Base-by-base conservation (phyloP, 169 alveolate species). In the Cryptosporidium ryanae region DNA sequence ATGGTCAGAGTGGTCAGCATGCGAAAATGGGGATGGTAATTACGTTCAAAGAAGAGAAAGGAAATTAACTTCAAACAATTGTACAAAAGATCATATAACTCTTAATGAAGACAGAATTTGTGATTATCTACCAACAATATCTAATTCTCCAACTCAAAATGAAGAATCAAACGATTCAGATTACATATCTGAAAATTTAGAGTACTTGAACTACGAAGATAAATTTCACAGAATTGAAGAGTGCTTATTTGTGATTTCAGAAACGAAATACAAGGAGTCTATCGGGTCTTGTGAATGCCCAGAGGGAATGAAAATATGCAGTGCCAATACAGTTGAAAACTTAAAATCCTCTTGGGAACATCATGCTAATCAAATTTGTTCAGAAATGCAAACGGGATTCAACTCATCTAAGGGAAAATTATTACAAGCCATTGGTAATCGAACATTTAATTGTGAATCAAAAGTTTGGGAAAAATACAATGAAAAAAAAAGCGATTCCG, bases 271-370 rank as follows among this genome's bases (percentile, higher is more conserved):
- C 7, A 34, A 49, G 18, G 48, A 63, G 21, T 12, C 38, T 32
- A 50, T 25, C n/a, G 84, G 84, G n/a, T 31, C 84, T 29, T 70
- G 68, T 27, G 52, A 52, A 31, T 70, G 84, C 34, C 68, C 84
- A 3, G 18, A 12, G 15, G 50, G 66, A 23, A 52, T 52, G 52
- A 70, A 52, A 23, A 31, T 32, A 15, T 70, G 84, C 38, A 64
- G 43, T 70, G 59, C 44, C 32, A 27, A 44, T 25, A 29, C 29
- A n/a, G 52, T 70, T 8, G 84, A 70, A 49, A 70, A 70, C 55
- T 31, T 7, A 12, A 31, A n/a, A 70, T 32, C 84, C 31, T 31
- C 68, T n/a, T 70, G 84, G 84, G 52, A 70, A 4, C 18, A 59
- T 3, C 55, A 54, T 43, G 18, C 43, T 12, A 25, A 70, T 3